These are phyloP conservation scores for Physcomitrium patens DNA, from an alignment of 225 moss, liverwort and hornwort species.

Conservation along the genomic window DNA sequence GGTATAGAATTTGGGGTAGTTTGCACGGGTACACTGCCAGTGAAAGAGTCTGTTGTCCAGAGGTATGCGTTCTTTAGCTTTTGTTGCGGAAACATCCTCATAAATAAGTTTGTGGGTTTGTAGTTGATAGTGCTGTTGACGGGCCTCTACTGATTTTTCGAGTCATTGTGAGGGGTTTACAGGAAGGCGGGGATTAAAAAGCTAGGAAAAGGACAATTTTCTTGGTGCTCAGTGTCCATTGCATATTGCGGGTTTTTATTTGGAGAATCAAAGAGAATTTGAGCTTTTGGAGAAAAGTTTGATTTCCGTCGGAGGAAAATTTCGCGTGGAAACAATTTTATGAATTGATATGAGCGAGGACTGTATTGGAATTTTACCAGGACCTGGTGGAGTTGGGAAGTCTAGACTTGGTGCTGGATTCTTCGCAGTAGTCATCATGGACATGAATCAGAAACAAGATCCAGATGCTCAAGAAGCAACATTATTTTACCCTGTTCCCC, in stretches of 20 bases:
- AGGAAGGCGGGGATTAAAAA: conserved; percentile 15
- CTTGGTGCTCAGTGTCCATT: conserved; percentile 9
- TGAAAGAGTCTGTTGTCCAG: conserved; percentile 13
- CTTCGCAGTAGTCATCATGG: conserved; percentile 31
- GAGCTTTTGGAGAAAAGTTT: conserved; percentile 12
- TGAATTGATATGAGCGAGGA: conserved; percentile 25
- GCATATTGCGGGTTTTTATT: conserved; percentile 23
- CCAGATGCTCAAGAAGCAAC: conserved; percentile 20
- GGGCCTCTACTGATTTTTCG: neutral
- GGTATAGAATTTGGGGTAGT: too few species aligned
- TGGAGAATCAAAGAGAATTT: conserved; percentile 23
- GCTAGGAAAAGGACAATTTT: conserved; percentile 1
- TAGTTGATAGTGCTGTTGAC: neutral
- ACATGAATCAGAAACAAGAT: conserved; percentile 22
- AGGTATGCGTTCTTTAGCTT: neutral
- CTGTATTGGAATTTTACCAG: conserved; percentile 27
- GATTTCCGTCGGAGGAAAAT: neutral
- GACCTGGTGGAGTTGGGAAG: conserved; percentile 31
- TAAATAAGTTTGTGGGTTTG: neutral
- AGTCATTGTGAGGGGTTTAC: conserved; percentile 27
- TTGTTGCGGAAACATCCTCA: neutral
- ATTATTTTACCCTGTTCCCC: conserved; percentile 42
- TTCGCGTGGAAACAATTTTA: neutral
- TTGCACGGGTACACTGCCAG: neutral
- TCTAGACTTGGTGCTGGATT: neutral